phyloP scores from a whole-genome alignment of 306 rosid species.

The Rubus idaeus region DNA sequence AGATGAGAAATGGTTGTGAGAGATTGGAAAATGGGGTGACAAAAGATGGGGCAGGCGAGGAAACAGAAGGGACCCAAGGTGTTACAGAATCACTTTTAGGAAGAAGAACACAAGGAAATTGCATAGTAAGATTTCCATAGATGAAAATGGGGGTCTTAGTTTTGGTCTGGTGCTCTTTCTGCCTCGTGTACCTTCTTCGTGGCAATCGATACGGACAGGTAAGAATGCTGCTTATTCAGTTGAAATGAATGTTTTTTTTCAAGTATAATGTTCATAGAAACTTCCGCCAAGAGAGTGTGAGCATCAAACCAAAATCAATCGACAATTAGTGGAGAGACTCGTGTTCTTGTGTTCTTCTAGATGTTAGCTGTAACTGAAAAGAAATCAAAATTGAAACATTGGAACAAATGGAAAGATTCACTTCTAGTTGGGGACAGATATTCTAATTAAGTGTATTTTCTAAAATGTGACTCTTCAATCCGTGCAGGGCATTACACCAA shows the following conservation, averaged over 20 bases:
- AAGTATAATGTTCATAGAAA: not conserved
- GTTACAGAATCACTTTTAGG: constrained; percentile 50
- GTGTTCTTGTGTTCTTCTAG: too few species aligned
- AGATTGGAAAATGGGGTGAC: constrained; percentile 38
- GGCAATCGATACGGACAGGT: constrained; percentile 76
- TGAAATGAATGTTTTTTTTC: not conserved
- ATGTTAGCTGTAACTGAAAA: not conserved
- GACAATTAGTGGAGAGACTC: too few species aligned
- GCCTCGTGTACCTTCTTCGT: constrained; percentile 65
- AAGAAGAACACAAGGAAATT: not conserved
- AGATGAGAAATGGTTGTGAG: constrained; percentile 27
- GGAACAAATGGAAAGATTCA: not conserved
- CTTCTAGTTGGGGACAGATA: not conserved
- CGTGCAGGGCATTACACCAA: constrained; percentile 59
- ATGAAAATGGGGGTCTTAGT: constrained; percentile 59
- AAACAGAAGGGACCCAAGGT: constrained; percentile 25
- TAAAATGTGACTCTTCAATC: constrained; percentile 10
- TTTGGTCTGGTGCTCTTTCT: constrained; percentile 77
- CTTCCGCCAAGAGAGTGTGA: not conserved
- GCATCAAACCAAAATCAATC: too few species aligned
- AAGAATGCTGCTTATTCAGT: not conserved
- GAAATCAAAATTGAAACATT: not conserved
- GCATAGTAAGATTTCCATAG: constrained; percentile 52
- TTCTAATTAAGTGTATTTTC: not conserved
- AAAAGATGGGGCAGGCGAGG: not conserved